Base-by-base conservation (phyloP, 768 basidiomycete species). In the Trametes coccinea region DNA sequence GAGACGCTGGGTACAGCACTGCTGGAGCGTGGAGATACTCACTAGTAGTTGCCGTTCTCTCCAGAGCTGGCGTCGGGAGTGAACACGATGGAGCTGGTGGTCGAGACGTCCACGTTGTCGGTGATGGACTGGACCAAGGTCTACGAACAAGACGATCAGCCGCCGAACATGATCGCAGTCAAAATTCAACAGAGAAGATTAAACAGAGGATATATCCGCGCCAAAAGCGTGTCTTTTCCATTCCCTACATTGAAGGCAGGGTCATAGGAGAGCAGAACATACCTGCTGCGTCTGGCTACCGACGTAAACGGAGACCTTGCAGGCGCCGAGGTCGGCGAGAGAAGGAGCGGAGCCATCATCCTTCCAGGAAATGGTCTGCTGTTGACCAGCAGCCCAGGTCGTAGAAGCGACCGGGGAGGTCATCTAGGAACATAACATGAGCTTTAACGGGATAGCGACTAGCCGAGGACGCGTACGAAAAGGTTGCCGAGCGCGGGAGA, bases 201-300 rank as follows among this genome's bases (percentile, higher is more conserved):
- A 2, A 11, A 11, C 34, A 6, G 34, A 37, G 34, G 34, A 5
- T 37, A 37, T 5, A 37, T 37, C 6, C 34, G 5, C 0, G 34
- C 34, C 34, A 6, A 2, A 5, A 11, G 11, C 11, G 2, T 37
- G 34, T 11, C 6, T 37, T 0, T 2, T 37, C 5, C 34, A 37
- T 37, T 11, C 11, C 0, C 5, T 37, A 0, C 11, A 37, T 37
- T 37, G 34, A 0, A 37, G 2, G 34, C 11, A 0, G 6, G 2
- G 11, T 37, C 5, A 5, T 11, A 6, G 11, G 34, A 37, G 2
- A 11, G 34, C 11, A 45, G 40, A 22, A 50, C 63, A 41, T 29
- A 88, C 89, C 83, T 92, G 90, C 66, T 84, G 76, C 10, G 69
- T 72, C 33, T 79, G 74, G 69, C 83, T 89, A 45, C 90, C 90